Evolutionary conservation across 2,329 filamentous ascomycete genomes (phyloP).

Genomic region (Chaetomiaceae sp.): DNA sequence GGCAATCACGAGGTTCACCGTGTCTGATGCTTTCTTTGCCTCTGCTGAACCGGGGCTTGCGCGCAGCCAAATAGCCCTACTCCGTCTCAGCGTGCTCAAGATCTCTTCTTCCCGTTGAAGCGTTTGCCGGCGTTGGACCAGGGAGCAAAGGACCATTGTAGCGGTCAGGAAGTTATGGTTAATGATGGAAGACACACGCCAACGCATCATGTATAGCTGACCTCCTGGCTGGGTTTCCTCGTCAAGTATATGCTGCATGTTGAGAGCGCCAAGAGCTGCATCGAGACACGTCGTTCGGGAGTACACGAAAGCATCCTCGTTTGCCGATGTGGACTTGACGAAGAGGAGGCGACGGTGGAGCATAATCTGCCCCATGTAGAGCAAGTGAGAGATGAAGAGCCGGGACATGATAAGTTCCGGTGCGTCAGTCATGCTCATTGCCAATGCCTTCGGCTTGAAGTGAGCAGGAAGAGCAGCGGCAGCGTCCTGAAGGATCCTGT

Average conservation of each 20-base stretch:
- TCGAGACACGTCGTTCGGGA: slow-evolving; percentile 24
- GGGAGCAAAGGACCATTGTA: slow-evolving; percentile 23
- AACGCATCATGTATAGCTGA: slow-evolving; percentile 21
- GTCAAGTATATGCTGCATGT: slow-evolving; percentile 24
- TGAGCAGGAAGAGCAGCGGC: slow-evolving; percentile 21
- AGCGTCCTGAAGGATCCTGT: slow-evolving; percentile 23
- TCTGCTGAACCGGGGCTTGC: slow-evolving; percentile 6
- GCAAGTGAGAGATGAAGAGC: neutral
- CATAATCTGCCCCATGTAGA: slow-evolving; percentile 21
- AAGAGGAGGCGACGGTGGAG: slow-evolving; percentile 27
- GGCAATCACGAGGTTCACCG: slow-evolving; percentile 9
- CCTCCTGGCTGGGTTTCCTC: slow-evolving; percentile 21
- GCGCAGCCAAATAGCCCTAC: slow-evolving; percentile 13
- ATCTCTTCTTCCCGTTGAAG: slow-evolving; percentile 8
- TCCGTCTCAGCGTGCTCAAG: neutral
- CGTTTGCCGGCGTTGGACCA: slow-evolving; percentile 10
- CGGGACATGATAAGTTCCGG: slow-evolving; percentile 5
- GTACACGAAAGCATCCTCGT: slow-evolving; percentile 19
- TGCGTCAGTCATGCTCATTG: neutral
- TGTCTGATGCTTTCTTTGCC: slow-evolving; percentile 13
- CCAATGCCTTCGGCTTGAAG: slow-evolving; percentile 11
- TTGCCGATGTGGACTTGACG: neutral
- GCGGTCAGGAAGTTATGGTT: slow-evolving; percentile 25
- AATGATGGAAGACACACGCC: slow-evolving; percentile 20
- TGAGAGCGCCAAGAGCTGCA: slow-evolving; percentile 21